These are phyloP conservation scores for Fusarium virguliforme DNA, from an alignment of 2,329 filamentous ascomycete genomes.

Conservation along the genomic window DNA sequence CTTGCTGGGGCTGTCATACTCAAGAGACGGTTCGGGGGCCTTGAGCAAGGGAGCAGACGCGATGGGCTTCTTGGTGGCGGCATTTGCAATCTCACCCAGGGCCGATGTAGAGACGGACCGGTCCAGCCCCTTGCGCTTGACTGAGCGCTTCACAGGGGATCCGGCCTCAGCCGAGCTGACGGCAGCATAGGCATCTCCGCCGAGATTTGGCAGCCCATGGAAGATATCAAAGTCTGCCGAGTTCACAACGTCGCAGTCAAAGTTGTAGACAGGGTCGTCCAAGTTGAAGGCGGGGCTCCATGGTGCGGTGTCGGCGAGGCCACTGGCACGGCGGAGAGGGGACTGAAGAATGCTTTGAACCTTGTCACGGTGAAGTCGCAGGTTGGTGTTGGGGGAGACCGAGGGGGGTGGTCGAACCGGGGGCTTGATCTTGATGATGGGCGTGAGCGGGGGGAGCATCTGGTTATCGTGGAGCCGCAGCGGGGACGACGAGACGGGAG, in stretches of 20 bases:
- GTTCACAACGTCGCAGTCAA: constrained; percentile 66
- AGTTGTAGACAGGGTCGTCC: constrained; percentile 69
- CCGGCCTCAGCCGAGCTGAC: constrained; percentile 68
- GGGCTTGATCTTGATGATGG: constrained; percentile 84
- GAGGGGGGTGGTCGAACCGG: constrained; percentile 74
- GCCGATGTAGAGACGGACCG: constrained; percentile 75
- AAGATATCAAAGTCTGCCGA: constrained; percentile 77
- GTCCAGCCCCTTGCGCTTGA: constrained; percentile 73
- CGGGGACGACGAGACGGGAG: constrained; percentile 78
- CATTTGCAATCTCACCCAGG: constrained; percentile 73
- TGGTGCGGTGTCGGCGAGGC: constrained; percentile 65
- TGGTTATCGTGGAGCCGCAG: constrained; percentile 72
- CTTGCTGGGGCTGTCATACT: constrained; percentile 72
- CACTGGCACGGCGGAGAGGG: constrained; percentile 70
- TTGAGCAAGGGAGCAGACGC: constrained; percentile 69
- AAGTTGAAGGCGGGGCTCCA: constrained; percentile 80
- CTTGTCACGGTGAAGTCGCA: constrained; percentile 88
- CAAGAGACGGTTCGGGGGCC: constrained; percentile 59
- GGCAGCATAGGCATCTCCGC: constrained; percentile 54
- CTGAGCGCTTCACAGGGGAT: constrained; percentile 78
- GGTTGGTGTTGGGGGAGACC: constrained; percentile 92
- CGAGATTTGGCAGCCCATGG: constrained; percentile 56
- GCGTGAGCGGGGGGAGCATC: constrained; percentile 84
- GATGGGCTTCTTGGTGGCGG: constrained; percentile 66
- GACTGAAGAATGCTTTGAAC: constrained; percentile 88